Conservation (phyloP, 2,329 filamentous ascomycete species). For the Dactylonectria macrodidyma region DNA sequence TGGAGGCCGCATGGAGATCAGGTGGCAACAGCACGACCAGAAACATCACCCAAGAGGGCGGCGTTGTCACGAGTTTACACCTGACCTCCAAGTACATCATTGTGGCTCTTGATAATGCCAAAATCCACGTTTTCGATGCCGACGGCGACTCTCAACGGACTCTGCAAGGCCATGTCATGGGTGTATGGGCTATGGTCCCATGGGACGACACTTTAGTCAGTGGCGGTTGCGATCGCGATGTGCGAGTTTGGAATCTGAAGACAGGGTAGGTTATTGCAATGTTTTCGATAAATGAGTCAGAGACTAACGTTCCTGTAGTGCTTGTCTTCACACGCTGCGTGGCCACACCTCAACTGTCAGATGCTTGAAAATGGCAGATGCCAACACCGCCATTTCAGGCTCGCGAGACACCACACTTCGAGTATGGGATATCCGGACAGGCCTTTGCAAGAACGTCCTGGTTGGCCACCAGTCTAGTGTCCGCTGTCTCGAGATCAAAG, state of each 20-base stretch:
- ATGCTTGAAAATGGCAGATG: conserved; percentile 97
- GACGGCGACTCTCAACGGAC: conserved; percentile 91
- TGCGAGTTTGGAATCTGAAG: conserved; percentile 95
- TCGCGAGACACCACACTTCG: conserved; percentile 94
- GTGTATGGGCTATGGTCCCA: conserved; percentile 99
- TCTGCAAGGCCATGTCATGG: conserved; percentile 96
- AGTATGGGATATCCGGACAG: conserved; percentile 93
- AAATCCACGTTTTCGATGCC: conserved; percentile 98
- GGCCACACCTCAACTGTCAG: conserved; percentile 97
- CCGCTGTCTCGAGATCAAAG: conserved; percentile 94
- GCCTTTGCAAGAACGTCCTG: conserved; percentile 90
- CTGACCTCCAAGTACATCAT: conserved; percentile 97
- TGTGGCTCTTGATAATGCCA: conserved; percentile 96
- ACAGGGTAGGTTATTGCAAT: conserved; percentile 78
- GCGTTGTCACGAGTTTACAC: conserved; percentile 96
- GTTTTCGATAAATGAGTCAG: neutral
- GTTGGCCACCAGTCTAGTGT: conserved; percentile 97
- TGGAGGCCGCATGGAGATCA: conserved; percentile 96
- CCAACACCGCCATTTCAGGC: conserved; percentile 94
- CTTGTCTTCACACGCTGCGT: conserved; percentile 85
- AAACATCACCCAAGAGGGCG: conserved; percentile 96
- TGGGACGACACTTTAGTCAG: conserved; percentile 97
- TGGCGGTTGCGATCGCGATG: conserved; percentile 95
- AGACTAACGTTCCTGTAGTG: conserved; percentile 61
- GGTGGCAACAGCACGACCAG: conserved; percentile 87